Evolutionary conservation across 2,329 filamentous ascomycete species (phyloP).

Genomic region (Alternaria panax): DNA sequence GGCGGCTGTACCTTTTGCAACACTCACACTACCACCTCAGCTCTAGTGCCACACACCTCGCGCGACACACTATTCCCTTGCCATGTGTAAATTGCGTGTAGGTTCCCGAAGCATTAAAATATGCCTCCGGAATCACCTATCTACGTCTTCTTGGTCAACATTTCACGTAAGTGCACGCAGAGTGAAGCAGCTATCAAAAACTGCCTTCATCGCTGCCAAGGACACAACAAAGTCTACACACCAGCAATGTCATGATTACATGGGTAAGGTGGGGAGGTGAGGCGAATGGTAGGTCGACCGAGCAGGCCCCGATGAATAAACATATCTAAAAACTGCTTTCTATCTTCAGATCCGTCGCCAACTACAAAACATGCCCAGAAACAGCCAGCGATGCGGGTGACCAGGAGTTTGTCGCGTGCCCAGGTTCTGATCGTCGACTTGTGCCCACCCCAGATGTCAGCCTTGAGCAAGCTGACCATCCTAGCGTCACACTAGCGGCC

Average conservation of each 20-base stretch:
- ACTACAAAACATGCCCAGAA: background rate
- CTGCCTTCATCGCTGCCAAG: background rate
- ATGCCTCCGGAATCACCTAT: background rate
- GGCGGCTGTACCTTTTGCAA: conserved; percentile 3
- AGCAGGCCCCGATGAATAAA: background rate
- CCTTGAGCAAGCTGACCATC: background rate
- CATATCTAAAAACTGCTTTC: background rate
- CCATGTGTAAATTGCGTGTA: background rate
- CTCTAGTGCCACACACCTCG: background rate
- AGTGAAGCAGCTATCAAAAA: background rate
- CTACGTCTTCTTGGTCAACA: background rate
- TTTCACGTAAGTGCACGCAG: background rate
- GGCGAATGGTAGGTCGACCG: background rate
- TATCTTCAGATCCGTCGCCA: background rate
- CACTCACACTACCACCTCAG: background rate
- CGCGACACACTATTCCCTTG: background rate
- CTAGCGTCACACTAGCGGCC: conserved; percentile 8
- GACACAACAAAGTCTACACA: background rate
- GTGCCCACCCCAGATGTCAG: background rate
- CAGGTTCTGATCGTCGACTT: background rate
- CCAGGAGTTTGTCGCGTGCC: background rate
- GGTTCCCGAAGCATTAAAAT: background rate
- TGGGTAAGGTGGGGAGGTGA: background rate
- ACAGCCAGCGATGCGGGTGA: background rate
- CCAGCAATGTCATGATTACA: background rate